Conservation (phyloP, 139 green algal genomes). For the Haematococcus sp. region DNA sequence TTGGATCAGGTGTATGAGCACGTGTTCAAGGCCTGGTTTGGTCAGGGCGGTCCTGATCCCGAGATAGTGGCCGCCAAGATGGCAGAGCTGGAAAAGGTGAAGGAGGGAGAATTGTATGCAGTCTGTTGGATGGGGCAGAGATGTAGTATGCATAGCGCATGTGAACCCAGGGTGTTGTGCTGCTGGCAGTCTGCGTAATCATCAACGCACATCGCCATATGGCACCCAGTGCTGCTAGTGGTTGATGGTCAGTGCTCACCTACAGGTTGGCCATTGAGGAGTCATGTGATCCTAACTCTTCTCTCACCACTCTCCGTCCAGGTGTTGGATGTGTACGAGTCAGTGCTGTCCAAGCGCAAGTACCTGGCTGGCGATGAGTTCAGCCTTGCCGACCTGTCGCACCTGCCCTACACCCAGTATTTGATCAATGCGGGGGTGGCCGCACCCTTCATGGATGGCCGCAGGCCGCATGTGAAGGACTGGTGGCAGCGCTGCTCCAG, state of each 20-base stretch:
- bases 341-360: neutral
- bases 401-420: slow-evolving; percentile 5
- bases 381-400: slow-evolving; percentile 1
- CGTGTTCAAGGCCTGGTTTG: slow-evolving; percentile 6
- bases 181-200: too few species aligned
- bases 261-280: too few species aligned
- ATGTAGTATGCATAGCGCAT: too few species aligned
- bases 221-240: too few species aligned
- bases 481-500: slow-evolving; percentile 3
- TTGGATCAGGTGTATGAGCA: slow-evolving; percentile 1
- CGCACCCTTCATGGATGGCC: neutral
- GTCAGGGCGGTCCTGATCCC: neutral
- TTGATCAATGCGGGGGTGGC: neutral
- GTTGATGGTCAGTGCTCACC: too few species aligned
- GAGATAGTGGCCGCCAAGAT: neutral
- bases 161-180: too few species aligned
- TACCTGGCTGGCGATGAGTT: slow-evolving; percentile 9
- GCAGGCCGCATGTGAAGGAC: neutral
- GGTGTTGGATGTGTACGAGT: slow-evolving; percentile 11
- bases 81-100: slow-evolving; percentile 7
- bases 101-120: neutral
- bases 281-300: neutral
- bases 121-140: too few species aligned
- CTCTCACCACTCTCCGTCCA: neutral
- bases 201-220: too few species aligned